These are phyloP conservation scores for Pisolithus albus DNA, from an alignment of 768 basidiomycete genomes.

Conservation along the genomic window DNA sequence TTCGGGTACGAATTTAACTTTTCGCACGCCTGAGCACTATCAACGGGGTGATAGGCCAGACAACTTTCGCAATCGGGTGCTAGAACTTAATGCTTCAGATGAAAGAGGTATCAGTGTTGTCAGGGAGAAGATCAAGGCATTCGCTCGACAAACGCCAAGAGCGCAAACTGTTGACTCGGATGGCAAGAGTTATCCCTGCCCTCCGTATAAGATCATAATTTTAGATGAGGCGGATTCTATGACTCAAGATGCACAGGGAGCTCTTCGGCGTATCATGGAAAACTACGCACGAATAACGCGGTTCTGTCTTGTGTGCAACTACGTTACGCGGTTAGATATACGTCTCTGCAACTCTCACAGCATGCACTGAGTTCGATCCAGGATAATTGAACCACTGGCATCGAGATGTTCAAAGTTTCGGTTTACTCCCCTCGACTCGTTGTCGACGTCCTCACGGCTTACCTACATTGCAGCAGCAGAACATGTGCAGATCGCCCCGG, in stretches of 20 bases:
- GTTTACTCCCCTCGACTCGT: slow-evolving; percentile 84
- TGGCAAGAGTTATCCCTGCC: slow-evolving; percentile 85
- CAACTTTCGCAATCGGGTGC: slow-evolving; percentile 85
- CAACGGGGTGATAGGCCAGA: slow-evolving; percentile 61
- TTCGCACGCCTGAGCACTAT: background rate
- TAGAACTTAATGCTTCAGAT: slow-evolving; percentile 98
- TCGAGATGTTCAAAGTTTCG: slow-evolving; percentile 99
- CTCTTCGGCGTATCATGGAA: slow-evolving; percentile 98
- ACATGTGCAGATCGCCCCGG: slow-evolving; percentile 46
- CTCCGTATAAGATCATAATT: slow-evolving; percentile 98
- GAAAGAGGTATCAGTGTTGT: slow-evolving; percentile 97
- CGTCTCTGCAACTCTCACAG: background rate
- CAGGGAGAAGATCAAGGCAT: slow-evolving; percentile 97
- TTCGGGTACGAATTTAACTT: slow-evolving; percentile 64
- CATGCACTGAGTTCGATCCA: slow-evolving; percentile 25
- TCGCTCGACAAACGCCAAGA: slow-evolving; percentile 87
- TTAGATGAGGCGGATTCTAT: slow-evolving; percentile 99
- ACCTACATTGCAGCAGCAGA: slow-evolving; percentile 76
- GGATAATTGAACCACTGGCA: slow-evolving; percentile 96
- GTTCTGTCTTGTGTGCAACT: slow-evolving; percentile 98
- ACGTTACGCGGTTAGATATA: slow-evolving; percentile 82
- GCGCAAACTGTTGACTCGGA: slow-evolving; percentile 70
- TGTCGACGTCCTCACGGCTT: slow-evolving; percentile 69
- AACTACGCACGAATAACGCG: slow-evolving; percentile 95
- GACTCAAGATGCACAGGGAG: slow-evolving; percentile 99